Evolutionary conservation across 306 rosid genomes (phyloP).

Genomic region (Malus domestica): DNA sequence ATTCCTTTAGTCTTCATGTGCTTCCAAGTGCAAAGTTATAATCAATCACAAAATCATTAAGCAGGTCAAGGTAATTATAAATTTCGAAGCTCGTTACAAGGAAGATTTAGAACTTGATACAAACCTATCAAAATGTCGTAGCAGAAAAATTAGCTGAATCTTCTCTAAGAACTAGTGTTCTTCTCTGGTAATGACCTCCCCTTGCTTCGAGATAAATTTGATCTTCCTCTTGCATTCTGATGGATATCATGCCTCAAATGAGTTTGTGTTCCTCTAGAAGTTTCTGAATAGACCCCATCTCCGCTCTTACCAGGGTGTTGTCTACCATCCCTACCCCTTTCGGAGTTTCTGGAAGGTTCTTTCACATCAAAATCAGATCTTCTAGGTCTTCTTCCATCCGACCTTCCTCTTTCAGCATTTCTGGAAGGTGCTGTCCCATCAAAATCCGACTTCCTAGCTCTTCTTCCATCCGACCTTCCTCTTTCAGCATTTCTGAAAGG

Average conservation of each 20-base stretch:
- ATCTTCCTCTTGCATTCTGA: neutral
- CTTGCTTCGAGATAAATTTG: neutral
- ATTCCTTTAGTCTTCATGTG: neutral
- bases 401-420: constrained; percentile 26
- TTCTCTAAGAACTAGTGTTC: neutral
- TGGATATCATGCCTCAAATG: neutral
- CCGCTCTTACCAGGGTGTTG: constrained; percentile 5
- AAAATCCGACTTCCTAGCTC: constrained; percentile 13
- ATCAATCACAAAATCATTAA: neutral
- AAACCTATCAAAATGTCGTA: neutral
- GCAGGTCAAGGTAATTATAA: neutral
- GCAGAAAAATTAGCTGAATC: neutral
- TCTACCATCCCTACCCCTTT: neutral
- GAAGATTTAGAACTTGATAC: neutral
- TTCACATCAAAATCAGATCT: no score
- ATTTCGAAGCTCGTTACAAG: neutral
- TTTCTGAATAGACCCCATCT: constrained; percentile 6
- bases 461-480: constrained; percentile 15
- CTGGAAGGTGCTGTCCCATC: constrained; percentile 13
- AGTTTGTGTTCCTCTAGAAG: constrained; percentile 8
- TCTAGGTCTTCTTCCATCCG: neutral
- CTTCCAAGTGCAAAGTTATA: neutral
- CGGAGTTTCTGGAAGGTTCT: no score
- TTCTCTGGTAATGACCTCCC: neutral
- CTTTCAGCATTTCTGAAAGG: constrained; percentile 25